Evolutionary conservation across 495 filamentous ascomycete genomes (phyloP).

Genomic region (Cudoniella acicularis): DNA sequence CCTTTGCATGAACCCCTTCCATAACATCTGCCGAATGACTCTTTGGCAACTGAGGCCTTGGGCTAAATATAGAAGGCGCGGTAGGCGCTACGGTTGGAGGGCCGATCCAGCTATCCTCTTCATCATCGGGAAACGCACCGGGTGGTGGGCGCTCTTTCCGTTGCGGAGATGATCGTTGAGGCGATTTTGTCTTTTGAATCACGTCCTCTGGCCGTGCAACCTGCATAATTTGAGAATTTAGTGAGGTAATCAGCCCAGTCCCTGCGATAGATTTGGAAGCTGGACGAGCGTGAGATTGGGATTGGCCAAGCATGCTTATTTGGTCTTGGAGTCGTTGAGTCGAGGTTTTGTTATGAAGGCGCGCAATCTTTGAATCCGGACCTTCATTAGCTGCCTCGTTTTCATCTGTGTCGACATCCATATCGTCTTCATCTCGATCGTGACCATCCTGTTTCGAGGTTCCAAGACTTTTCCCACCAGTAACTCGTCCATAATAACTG

Average conservation of each 20-base stretch:
- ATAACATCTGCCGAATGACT: slow-evolving; percentile 56
- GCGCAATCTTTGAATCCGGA: slow-evolving; percentile 35
- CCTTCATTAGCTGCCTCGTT: slow-evolving; percentile 30
- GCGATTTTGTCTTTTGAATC: slow-evolving; percentile 20
- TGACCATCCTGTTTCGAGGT: slow-evolving; percentile 38
- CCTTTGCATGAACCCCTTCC: slow-evolving; percentile 49
- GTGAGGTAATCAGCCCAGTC: slow-evolving; percentile 32
- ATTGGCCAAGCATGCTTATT: slow-evolving; percentile 88
- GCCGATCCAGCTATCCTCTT: slow-evolving; percentile 84
- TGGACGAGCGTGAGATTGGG: slow-evolving; percentile 56
- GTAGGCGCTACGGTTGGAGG: slow-evolving; percentile 44
- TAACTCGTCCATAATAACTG: slow-evolving; percentile 62
- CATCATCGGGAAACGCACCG: slow-evolving; percentile 55
- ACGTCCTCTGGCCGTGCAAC: slow-evolving; percentile 1
- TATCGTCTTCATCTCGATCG: slow-evolving; percentile 46
- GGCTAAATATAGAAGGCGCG: slow-evolving; percentile 32
- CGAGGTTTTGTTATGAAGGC: slow-evolving; percentile 78
- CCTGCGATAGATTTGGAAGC: slow-evolving; percentile 65
- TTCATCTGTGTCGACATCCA: slow-evolving; percentile 55
- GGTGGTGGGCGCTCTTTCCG: slow-evolving; percentile 30
- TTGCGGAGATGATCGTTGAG: slow-evolving; percentile 24
- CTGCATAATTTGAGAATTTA: slow-evolving; percentile 4
- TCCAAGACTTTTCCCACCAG: slow-evolving; percentile 49
- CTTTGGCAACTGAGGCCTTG: slow-evolving; percentile 48
- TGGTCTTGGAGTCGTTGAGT: slow-evolving; percentile 89